Conservation (phyloP, 1,284 basidiomycete species). For the Inonotus hispidus region DNA sequence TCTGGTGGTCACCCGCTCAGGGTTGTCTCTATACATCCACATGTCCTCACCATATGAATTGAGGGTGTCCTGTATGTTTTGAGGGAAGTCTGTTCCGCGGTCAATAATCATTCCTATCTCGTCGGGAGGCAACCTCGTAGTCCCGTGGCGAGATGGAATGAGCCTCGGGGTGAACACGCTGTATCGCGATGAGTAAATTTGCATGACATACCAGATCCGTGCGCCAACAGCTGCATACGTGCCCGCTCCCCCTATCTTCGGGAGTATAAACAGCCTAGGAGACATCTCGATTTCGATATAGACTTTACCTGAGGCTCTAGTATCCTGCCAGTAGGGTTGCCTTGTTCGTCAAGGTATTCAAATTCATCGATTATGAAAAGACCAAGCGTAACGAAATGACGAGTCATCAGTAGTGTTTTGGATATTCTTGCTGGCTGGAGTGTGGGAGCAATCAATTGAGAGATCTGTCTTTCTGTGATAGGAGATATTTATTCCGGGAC, state of each 20-base stretch:
- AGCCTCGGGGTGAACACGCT: neutral
- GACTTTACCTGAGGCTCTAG: conserved; percentile 45
- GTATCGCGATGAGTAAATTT: neutral
- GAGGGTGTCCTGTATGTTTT: conserved; percentile 49
- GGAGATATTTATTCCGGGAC: too few species aligned
- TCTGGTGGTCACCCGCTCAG: conserved; percentile 55
- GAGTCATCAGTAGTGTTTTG: too few species aligned
- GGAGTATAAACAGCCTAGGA: neutral
- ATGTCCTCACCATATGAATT: conserved; percentile 67
- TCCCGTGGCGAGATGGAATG: neutral
- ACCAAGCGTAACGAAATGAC: conserved; percentile 61
- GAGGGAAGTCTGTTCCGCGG: conserved; percentile 74
- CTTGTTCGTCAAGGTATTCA: conserved; percentile 51
- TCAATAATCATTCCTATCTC: conserved; percentile 82
- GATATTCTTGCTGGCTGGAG: too few species aligned
- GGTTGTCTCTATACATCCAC: conserved; percentile 71
- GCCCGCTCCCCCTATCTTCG: conserved; percentile 87
- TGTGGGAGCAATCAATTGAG: too few species aligned
- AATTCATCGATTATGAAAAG: conserved; percentile 90
- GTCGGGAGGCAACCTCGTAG: conserved; percentile 52
- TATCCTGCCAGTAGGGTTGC: conserved; percentile 41
- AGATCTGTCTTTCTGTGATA: too few species aligned
- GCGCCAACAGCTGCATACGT: conserved; percentile 76
- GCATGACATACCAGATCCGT: conserved; percentile 60
- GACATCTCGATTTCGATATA: neutral